Base-by-base conservation (phyloP, 2,329 filamentous ascomycete species). In the Juglanconis sp. region DNA sequence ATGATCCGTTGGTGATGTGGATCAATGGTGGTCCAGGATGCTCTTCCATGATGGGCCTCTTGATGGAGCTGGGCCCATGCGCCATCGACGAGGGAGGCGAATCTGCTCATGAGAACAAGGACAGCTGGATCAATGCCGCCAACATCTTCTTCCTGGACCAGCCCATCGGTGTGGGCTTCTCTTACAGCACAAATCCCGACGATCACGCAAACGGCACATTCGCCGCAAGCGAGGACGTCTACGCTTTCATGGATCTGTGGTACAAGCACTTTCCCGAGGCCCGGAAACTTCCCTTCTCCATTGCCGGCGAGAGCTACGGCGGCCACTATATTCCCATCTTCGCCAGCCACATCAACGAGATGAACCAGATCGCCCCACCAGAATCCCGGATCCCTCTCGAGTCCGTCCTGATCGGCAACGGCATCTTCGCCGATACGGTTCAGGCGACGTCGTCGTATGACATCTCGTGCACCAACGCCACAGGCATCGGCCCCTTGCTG, bases 161-260 rank as follows among this genome's bases (percentile, higher is more conserved):
- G 68, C 83, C 83, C 24, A 83, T 84, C 53, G 83, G 87, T 67
- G 79, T 87, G 15, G 80, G 81, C 17, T 80, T 85, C 62, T 86
- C 82, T 1, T 81, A 79, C 65, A 54, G 62, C 7, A 59, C 66
- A 9, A 36, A 63, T 4, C 65, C 61, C 46, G 59, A 61, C 11
- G 57, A 65, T 1, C 17, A 74, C 1, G 73, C 76, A 2, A 66
- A 63, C 2, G 71, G 71, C 5, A 80, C 79, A 11, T 73, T 75
- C 38, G 73, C 75, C 1, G 76, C 75, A 11, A 77, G 78, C 1
- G 70, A 73, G 49, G 80, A 82, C 66, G 77, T 81, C 72, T 76
- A 81, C 64, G 67, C 74, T 40, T 82, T 81, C 62, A 68, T 82
- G 54, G 77, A 80, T 63, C 68, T 81, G 4, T 81, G 81, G 62